phyloP scores from a whole-genome alignment of 805 yeast genomes.

The Candida suzukii region DNA sequence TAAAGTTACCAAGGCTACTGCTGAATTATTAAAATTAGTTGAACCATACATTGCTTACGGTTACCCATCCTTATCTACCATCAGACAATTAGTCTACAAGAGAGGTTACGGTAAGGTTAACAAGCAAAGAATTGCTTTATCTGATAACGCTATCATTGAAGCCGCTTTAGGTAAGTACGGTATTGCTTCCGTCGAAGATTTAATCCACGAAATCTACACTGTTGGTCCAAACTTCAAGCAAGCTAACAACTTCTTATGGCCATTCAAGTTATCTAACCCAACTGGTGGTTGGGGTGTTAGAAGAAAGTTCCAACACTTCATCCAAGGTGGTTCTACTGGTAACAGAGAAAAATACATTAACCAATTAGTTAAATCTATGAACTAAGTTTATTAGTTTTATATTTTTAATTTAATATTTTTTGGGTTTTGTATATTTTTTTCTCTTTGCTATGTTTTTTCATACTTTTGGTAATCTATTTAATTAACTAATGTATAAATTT shows the following conservation, averaged over 20 bases:
- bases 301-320: conserved; percentile 95
- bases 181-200: conserved; percentile 85
- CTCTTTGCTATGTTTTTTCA: conserved; percentile 3
- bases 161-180: conserved; percentile 87
- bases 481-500: too few relatives aligned
- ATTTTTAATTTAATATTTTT: not conserved
- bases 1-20: conserved; percentile 91
- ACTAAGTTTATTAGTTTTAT: conserved; percentile 39
- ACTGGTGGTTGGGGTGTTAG: conserved; percentile 96
- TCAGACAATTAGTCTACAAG: conserved; percentile 92
- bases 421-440: not conserved
- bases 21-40: conserved; percentile 86
- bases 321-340: conserved; percentile 98
- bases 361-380: conserved; percentile 90
- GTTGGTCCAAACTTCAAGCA: conserved; percentile 99
- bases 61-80: conserved; percentile 90
- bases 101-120: conserved; percentile 96
- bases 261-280: conserved; percentile 95
- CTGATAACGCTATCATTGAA: conserved; percentile 86
- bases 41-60: conserved; percentile 97
- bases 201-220: conserved; percentile 92
- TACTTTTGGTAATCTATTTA: not conserved
- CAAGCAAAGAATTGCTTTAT: conserved; percentile 89
- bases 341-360: conserved; percentile 96
- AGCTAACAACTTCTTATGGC: conserved; percentile 98